A percentile compares a stretch with the other conserved stretches of the same genome.
These are phyloP conservation scores for Lachnellula willkommii DNA, from an alignment of 2,329 filamentous ascomycete species.

Conservation along the genomic window DNA sequence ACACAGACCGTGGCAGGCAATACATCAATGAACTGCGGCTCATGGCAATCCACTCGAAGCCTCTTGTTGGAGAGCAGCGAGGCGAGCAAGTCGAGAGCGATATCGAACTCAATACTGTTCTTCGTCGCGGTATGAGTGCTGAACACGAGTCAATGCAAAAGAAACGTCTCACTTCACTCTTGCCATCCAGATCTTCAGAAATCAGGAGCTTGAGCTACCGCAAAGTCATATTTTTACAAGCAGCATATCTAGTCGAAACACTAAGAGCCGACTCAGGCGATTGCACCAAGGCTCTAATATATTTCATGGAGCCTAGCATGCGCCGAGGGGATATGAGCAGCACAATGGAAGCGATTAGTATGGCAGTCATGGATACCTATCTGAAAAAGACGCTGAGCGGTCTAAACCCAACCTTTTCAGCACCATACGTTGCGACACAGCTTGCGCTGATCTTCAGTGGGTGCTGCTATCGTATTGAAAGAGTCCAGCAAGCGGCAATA, in stretches of 20 bases:
- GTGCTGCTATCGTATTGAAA: conserved; percentile 89
- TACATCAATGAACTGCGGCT: conserved; percentile 72
- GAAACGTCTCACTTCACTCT: conserved; percentile 64
- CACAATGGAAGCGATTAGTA: conserved; percentile 59
- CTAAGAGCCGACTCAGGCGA: conserved; percentile 81
- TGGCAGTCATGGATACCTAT: conserved; percentile 73
- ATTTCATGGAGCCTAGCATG: conserved; percentile 92
- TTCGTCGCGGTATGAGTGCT: conserved; percentile 77
- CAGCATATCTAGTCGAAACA: conserved; percentile 83
- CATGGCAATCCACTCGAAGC: conserved; percentile 81
- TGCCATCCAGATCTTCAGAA: conserved; percentile 72
- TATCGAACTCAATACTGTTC: conserved; percentile 90
- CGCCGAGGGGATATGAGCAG: conserved; percentile 57
- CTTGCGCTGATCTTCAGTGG: conserved; percentile 78
- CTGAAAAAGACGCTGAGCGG: conserved; percentile 68
- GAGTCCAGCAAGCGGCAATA: conserved; percentile 83
- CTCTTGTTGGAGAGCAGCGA: conserved; percentile 81
- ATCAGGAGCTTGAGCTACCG: conserved; percentile 81
- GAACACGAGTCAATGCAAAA: conserved; percentile 78
- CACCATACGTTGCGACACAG: conserved; percentile 83
- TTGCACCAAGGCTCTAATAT: conserved; percentile 82
- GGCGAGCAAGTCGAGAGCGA: conserved; percentile 91
- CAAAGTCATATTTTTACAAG: conserved; percentile 86
- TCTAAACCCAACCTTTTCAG: conserved; percentile 72
- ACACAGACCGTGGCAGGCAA: conserved; percentile 66